Evolutionary conservation across 163 green algal genomes (phyloP), one percentile per base, ranked within the genome.

Genomic region (Chlamydomonas reinhardtii): DNA sequence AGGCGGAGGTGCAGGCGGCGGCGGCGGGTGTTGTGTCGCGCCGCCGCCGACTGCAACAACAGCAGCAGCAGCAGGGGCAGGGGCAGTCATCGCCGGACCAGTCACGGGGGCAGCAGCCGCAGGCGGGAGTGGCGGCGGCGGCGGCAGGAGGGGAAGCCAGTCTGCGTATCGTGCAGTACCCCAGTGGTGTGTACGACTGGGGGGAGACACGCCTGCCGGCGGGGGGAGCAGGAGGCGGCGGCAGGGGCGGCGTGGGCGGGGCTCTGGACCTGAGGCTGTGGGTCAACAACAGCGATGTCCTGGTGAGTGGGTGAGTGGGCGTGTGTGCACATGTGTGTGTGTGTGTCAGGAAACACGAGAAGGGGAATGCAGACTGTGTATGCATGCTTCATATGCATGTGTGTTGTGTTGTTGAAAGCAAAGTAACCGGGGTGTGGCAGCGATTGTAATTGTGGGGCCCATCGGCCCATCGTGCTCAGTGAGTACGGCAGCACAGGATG

Each of bases 221-320:
- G 9, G 62, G 27, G 48, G 48, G 11, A 14, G 48, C 48, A 17
- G 48, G 1, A 14, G 9, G 12, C 6, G 12, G 14, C 14, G 48
- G 48, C 48, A 14, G 72, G 4, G 54, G 34, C 34, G 69, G 24
- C 74, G 48, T 14, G 20, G 22, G 61, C 35, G 71, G 43, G 54
- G 73, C 59, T 25, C 69, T 89, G 15, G 35, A 85, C 9, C 32
- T 84, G 22, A 74, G 6, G 20, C 24, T 89, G 37, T 89, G 76
- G 76, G 76, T 89, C 59, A 89, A 89, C 84, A 89, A 89, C 84
- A 82, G 64, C 68, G 43, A 89, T 31, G 34, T 61, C 14, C 52
- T 54, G 84, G 84, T 85, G 34, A 19, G 78, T 24, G 39, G 39
- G 39, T n/a, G n/a, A n/a, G 39, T 14, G 39, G 39, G 39, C 39